Evolutionary conservation across 441 rosid genomes (phyloP), one percentile per base, ranked within the genome.

Genomic region (Populus hybrid): DNA sequence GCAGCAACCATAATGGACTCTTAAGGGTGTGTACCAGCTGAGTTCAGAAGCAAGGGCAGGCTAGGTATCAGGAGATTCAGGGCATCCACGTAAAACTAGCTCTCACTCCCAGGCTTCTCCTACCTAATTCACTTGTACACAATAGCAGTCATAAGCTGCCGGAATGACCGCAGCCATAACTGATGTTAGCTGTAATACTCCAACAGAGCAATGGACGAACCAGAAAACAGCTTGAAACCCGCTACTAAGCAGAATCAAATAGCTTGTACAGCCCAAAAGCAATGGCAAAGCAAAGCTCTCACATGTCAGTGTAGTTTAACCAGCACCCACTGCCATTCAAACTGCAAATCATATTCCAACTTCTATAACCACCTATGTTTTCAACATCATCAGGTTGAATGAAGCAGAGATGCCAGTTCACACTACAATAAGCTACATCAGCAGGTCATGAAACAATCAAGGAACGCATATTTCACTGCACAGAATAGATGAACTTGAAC

Each of bases 381-480:
- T 77, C 75, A 68, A 78, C 77, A 67, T 67, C 82, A 78, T 67
- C 81, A 24, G 72, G 81, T 34, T 68, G 82, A 75, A 69, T 34
- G 82, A 73, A 32, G 72, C 70, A 59, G 75, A 75, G 76, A 80
- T 76, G 70, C 76, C 82, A 75, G 67, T 63, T 6, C 50, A 59
- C 32, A 82, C 71, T 78, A 77, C 26, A 67, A 74, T 35, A 71
- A 35, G 79, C 81, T 63, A 72, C 71, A 75, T 64, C 82, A 81
- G 76, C 23, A 71, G 76, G 76, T 68, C 65, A 75, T 9, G 65
- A 64, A 68, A 67, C 75, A 74, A 65, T 40, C 77, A 65, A 78
- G 74, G 32, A 79, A 78, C 71, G 67, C 61, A 80, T 42, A 75
- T 68, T 70, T 73, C 75, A 78, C 75, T 20, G 75, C 70, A 80